phyloP scores from a whole-genome alignment of 164 flowering plant species.

The Liriodendron chinense region DNA sequence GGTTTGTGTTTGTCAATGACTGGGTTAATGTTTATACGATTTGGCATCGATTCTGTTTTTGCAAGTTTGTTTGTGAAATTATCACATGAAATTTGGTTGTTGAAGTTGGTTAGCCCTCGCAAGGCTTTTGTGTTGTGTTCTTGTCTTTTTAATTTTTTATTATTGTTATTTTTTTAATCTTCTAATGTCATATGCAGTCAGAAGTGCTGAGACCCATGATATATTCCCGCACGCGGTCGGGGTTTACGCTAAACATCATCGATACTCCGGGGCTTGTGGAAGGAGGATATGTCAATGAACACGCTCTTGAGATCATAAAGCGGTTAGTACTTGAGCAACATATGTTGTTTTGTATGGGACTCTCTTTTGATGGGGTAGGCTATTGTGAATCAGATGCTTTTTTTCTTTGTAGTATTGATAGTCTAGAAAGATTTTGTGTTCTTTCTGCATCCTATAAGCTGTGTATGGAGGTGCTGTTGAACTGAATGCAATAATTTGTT shows the following conservation, averaged over 20 bases:
- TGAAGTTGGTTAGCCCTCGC: too few species aligned
- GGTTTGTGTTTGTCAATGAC: constrained; percentile 32
- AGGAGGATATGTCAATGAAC: constrained; percentile 87
- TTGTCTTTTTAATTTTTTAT: too few species aligned
- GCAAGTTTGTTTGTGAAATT: background rate
- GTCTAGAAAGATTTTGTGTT: too few species aligned
- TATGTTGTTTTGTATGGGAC: too few species aligned
- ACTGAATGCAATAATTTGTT: too few species aligned
- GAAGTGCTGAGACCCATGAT: constrained; percentile 79
- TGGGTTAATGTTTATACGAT: background rate
- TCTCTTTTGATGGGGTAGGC: too few species aligned
- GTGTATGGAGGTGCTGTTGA: too few species aligned
- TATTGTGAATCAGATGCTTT: too few species aligned
- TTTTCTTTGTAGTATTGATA: too few species aligned
- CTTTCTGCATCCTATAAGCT: too few species aligned
- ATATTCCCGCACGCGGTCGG: constrained; percentile 71
- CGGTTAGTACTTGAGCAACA: constrained; percentile 37
- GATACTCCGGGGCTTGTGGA: constrained; percentile 97
- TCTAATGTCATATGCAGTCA: constrained; percentile 39
- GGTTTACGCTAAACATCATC: constrained; percentile 75
- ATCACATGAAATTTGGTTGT: background rate
- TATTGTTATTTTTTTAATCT: background rate
- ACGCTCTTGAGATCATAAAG: constrained; percentile 77
- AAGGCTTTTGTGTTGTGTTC: too few species aligned
- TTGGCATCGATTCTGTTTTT: background rate